Conservation (phyloP, 1,139 yeast species). For the Waltiozyma sp. region DNA sequence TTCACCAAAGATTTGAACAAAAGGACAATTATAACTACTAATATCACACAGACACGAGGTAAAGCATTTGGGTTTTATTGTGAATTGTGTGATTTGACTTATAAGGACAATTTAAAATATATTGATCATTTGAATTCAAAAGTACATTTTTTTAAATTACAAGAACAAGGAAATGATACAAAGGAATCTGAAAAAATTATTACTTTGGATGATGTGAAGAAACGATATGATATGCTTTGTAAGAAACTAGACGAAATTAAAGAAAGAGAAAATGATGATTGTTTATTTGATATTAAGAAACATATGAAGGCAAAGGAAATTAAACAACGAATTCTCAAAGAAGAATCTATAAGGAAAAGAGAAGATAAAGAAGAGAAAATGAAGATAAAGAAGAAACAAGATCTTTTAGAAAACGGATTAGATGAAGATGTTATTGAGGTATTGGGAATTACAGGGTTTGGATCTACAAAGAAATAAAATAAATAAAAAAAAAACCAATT, state of each 20-base stretch:
- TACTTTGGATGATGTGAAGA: slow-evolving; percentile 24
- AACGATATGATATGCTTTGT: slow-evolving; percentile 16
- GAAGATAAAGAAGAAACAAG: neutral
- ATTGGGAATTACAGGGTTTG: neutral
- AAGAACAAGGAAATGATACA: neutral
- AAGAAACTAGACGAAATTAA: slow-evolving; percentile 12
- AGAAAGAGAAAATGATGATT: slow-evolving; percentile 14
- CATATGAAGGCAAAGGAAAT: slow-evolving; percentile 31
- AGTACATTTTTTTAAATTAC: slow-evolving; percentile 35
- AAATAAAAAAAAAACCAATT: too few relatives aligned
- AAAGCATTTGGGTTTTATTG: slow-evolving; percentile 76
- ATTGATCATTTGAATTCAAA: slow-evolving; percentile 77
- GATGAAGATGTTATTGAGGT: neutral
- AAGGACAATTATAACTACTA: slow-evolving; percentile 31
- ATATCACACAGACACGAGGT: slow-evolving; percentile 36
- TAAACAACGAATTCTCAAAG: slow-evolving; percentile 10
- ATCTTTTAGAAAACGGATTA: neutral
- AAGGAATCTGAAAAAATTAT: slow-evolving; percentile 8
- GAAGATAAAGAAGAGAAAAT: neutral
- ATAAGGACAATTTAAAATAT: slow-evolving; percentile 69
- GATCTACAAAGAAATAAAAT: neutral
- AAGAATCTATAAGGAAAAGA: slow-evolving; percentile 24
- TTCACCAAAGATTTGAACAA: slow-evolving; percentile 33
- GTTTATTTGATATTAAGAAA: slow-evolving; percentile 27
- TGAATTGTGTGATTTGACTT: slow-evolving; percentile 67